Base-by-base conservation (phyloP, 768 basidiomycete genomes). In the Chalciporus pseudorubinellus region DNA sequence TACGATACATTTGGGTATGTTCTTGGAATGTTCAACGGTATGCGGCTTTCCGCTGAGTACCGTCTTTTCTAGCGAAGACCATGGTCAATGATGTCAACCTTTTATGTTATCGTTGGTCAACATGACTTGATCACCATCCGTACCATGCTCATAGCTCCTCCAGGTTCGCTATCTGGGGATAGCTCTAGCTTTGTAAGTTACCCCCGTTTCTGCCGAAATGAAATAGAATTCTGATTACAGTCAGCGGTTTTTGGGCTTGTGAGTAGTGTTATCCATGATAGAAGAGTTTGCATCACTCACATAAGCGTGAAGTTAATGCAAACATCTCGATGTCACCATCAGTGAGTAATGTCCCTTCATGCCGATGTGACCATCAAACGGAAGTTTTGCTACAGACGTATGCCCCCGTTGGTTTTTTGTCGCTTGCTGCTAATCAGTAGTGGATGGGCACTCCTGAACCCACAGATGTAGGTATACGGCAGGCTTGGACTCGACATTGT, bases 1-100 rank as follows among this genome's bases (percentile, higher is more conserved):
- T 55, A 21, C 44, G 63, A 53, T 39, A 57, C 33, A 39, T 62
- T 13, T 62, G 60, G 61, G 61, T 59, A 49, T 11, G 61, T 38
- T 20, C 22, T 50, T 13, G 22, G n/a, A 9, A 11, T 6, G n/a
- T 19, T 20, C 16, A 12, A 12, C 12, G 9, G 22, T 22, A 8
- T 28, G 22, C 6, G 5, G 19, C 1, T 39, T 13, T 36, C 22
- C n/a, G 20, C 39, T 51, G 26, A 20, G 13, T 6, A 13, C n/a
- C 19, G 20, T 18, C 18, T 36, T 28, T 21, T 44, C 3, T 20
- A 60, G 59, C 49, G 44, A 49, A 43, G 16, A 21, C 29, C 28
- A 44, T 57, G 48, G 51, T 39, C 52, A 2, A 47, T 48, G 16
- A 60, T 57, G 61, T 58, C 58, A 1, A 52, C 48, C 0, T 45